Evolutionary conservation across 306 rosid genomes (phyloP), one percentile per base, ranked within the genome.

Genomic region (Fragaria ananassa): DNA sequence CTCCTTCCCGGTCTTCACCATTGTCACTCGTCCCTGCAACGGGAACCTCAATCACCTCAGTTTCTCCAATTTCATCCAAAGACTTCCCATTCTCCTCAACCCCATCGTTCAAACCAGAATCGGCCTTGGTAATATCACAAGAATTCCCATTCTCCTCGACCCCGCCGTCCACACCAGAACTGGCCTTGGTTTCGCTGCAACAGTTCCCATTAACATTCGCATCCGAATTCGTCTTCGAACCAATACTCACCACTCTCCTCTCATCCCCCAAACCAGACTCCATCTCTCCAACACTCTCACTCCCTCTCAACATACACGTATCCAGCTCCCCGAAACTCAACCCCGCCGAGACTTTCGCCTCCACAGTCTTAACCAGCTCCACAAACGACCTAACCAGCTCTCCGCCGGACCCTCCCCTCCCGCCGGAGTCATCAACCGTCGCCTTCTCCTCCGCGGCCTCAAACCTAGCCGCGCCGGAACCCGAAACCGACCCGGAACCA

Each of bases 21-120:
- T 65, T 85, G 54, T 83, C 88, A 74, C 80, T 72, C 4, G 79
- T 60, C 67, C 79, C 91, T 5, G n/a, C 82, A 70, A 83, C 70
- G 0, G 89, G 80, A 68, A 80, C 91, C 74, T 81, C 90, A 47
- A 29, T 9, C 8, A 82, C 75, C 72, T 67, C 85, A 67, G 54
- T 37, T 66, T 69, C 74, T 46, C 58, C 81, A 71, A 39, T 74
- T 47, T 68, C 88, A n/a, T 42, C 76, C 73, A 57, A 39, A 44
- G 45, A 17, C 47, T 25, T 78, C 25, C 56, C 73, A 34, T 70
- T n/a, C 18, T 79, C 56, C 39, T 12, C 82, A 50, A 23, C 73
- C 15, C 45, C 74, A 37, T 39, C 66, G 49, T 45, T 41, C 80
- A 21, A 50, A 45, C 65, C 67, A 53, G 72, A 27, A 4, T 27